A percentile compares a stretch with the other conserved stretches of the same genome.
Evolutionary conservation across 805 yeast species (phyloP).

Genomic region (Clavispora carvajalis): DNA sequence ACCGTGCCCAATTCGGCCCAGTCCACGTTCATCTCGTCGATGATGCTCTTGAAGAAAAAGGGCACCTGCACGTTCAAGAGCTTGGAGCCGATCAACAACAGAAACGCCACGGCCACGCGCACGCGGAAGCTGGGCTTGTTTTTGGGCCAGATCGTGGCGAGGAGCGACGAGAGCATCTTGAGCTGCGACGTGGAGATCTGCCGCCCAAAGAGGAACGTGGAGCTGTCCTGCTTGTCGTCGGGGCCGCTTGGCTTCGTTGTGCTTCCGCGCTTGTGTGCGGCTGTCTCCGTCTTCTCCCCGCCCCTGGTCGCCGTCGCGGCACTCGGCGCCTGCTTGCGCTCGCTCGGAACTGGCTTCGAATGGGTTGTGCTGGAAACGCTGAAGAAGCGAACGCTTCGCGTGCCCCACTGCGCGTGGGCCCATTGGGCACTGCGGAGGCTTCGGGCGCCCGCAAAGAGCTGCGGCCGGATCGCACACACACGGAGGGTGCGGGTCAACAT

Average conservation of each 20-base stretch:
- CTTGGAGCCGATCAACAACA: conserved; percentile 73
- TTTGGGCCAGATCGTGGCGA: conserved; percentile 79
- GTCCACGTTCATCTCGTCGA: conserved; percentile 90
- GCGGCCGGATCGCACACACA: too few species aligned
- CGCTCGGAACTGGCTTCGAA: too few species aligned
- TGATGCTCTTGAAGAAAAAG: conserved; percentile 77
- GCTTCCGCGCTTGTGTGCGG: too few species aligned
- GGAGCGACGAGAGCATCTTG: conserved; percentile 56
- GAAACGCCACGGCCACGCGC: conserved; percentile 72
- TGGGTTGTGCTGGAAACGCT: too few species aligned
- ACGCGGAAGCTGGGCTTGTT: conserved; percentile 58
- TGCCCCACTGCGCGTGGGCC: too few species aligned
- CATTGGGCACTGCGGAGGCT: too few species aligned
- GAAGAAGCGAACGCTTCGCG: too few species aligned
- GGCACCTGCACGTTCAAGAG: conserved; percentile 93
- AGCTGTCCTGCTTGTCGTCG: conserved; percentile 1
- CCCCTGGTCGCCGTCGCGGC: too few species aligned
- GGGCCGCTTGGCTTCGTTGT: too few species aligned
- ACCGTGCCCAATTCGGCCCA: conserved; percentile 67
- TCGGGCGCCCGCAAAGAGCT: too few species aligned
- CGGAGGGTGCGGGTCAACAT: too few species aligned
- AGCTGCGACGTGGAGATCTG: conserved; percentile 35
- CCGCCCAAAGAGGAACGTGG: conserved; percentile 11
- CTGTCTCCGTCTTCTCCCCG: neutral
- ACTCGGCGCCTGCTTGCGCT: too few species aligned